Conservation (phyloP, 805 yeast genomes). For the Yamadazyma takamatsuzukensis region DNA sequence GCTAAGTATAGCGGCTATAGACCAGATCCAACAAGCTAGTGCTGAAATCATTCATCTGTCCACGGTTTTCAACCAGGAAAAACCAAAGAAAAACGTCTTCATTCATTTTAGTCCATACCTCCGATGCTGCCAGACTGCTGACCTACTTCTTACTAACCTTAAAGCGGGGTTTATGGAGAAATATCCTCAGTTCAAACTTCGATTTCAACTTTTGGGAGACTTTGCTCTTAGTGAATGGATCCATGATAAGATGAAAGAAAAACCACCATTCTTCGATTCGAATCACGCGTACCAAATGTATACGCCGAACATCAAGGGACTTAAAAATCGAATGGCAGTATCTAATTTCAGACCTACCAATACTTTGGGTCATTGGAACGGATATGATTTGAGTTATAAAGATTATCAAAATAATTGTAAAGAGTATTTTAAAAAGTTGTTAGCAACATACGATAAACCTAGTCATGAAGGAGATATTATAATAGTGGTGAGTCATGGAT, state of each 20-base stretch:
- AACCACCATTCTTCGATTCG: conserved; percentile 41
- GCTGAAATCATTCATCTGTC: conserved; percentile 22
- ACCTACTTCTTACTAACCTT: conserved; percentile 29
- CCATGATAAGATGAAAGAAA: conserved; percentile 39
- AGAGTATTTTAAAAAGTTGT: conserved; percentile 35
- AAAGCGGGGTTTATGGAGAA: conserved; percentile 17
- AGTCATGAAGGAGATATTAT: conserved; percentile 27
- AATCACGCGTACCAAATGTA: conserved; percentile 45
- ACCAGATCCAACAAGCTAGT: conserved; percentile 25
- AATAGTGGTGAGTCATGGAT: conserved; percentile 40
- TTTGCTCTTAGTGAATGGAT: conserved; percentile 46
- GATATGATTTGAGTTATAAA: conserved; percentile 35
- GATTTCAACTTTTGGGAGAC: conserved; percentile 40
- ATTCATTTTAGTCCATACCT: conserved; percentile 43
- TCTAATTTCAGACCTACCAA: conserved; percentile 42
- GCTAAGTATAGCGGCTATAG: conserved; percentile 24
- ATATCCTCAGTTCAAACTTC: conserved; percentile 27
- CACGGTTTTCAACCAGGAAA: conserved; percentile 15
- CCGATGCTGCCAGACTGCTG: conserved; percentile 44
- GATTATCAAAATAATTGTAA: conserved; percentile 38
- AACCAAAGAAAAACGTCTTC: conserved; percentile 27
- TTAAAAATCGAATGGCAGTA: conserved; percentile 29
- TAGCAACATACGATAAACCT: conserved; percentile 42
- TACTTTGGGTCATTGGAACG: conserved; percentile 41
- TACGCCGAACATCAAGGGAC: conserved; percentile 36